Conservation (phyloP, 2,329 filamentous ascomycete genomes). For the Colletotrichum orbiculare region DNA sequence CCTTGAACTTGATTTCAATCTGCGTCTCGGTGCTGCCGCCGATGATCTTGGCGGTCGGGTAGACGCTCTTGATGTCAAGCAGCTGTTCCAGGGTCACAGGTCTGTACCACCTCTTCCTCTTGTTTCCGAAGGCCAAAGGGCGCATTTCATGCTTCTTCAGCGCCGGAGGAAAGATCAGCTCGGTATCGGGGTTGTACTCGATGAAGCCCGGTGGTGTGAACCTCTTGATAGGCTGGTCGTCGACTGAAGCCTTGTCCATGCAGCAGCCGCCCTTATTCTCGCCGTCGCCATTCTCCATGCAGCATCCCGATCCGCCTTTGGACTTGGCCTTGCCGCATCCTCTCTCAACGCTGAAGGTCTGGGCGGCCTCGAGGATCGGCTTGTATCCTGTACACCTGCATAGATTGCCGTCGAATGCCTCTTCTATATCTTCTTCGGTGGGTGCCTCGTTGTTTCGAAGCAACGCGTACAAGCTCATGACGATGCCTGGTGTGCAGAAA, state of each 20-base stretch:
- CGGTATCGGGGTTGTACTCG: slow-evolving; percentile 91
- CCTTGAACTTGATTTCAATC: slow-evolving; percentile 99
- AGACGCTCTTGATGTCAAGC: slow-evolving; percentile 87
- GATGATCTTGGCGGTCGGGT: slow-evolving; percentile 91
- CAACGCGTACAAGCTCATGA: slow-evolving; percentile 96
- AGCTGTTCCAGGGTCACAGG: slow-evolving; percentile 89
- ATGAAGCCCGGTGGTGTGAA: slow-evolving; percentile 94
- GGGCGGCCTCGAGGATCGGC: slow-evolving; percentile 92
- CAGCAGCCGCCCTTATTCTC: slow-evolving; percentile 67
- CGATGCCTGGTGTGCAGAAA: slow-evolving; percentile 97
- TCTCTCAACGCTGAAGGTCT: slow-evolving; percentile 77
- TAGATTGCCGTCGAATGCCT: slow-evolving; percentile 96
- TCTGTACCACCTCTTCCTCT: slow-evolving; percentile 92
- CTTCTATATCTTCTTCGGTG: slow-evolving; percentile 86
- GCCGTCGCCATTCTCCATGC: slow-evolving; percentile 72
- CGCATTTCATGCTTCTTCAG: slow-evolving; percentile 85
- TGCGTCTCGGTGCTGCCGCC: slow-evolving; percentile 97
- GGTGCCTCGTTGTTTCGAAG: slow-evolving; percentile 85
- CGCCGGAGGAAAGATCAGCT: slow-evolving; percentile 92
- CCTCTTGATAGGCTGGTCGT: slow-evolving; percentile 67
- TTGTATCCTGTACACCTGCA: slow-evolving; percentile 96
- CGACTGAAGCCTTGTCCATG: slow-evolving; percentile 66
- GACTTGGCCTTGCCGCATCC: slow-evolving; percentile 61
- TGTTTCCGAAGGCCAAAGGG: slow-evolving; percentile 91
- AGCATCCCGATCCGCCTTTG: slow-evolving; percentile 71